Percentiles rank a stretch among this genome's conserved stretches.
These are phyloP conservation scores for Nidularia pulvinata DNA, from an alignment of 768 basidiomycete genomes.

Conservation along the genomic window DNA sequence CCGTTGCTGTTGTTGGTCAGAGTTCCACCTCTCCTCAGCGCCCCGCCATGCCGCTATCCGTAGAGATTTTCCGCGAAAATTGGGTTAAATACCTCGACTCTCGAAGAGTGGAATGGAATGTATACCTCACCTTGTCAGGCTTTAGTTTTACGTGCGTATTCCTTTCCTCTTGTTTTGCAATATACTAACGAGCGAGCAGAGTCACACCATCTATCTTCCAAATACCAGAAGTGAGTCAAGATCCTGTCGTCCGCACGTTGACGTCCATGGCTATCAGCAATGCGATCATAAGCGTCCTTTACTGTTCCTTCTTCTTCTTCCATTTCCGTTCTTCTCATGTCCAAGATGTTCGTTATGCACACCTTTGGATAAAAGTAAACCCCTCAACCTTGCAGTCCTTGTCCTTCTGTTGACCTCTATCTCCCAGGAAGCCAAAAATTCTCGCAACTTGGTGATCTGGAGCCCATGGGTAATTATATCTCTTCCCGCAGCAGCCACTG, in stretches of 20 bases:
- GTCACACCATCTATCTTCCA: neutral
- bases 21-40: neutral
- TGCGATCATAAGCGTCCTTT: neutral
- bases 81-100: neutral
- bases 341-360: neutral
- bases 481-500: neutral
- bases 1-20: no score
- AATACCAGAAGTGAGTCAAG: neutral
- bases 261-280: neutral
- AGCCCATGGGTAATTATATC: neutral
- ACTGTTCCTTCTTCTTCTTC: neutral
- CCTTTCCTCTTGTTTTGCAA: neutral
- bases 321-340: neutral
- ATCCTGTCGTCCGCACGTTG: neutral
- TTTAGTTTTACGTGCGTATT: neutral
- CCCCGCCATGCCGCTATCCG: neutral
- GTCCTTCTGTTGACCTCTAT: neutral
- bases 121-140: neutral
- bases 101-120: neutral
- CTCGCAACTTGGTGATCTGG: neutral
- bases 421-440: neutral
- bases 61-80: neutral
- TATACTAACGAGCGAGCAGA: neutral
- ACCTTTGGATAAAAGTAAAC: neutral
- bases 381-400: neutral